Evolutionary conservation across 345 rosid species (phyloP).

Genomic region (Citrus reticulata): DNA sequence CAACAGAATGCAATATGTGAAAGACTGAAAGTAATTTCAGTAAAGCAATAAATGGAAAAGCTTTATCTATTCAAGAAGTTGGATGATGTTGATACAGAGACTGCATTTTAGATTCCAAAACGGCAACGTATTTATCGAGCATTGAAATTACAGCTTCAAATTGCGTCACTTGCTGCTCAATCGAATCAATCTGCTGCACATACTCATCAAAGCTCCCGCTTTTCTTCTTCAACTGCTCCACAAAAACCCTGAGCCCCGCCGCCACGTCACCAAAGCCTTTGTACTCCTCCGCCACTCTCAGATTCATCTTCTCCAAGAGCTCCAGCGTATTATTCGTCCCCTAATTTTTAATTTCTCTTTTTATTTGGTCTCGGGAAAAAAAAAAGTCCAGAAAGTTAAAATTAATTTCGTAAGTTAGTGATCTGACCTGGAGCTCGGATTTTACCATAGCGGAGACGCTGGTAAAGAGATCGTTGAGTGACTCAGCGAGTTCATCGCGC

Average conservation of each 20-base stretch:
- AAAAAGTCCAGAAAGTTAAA: neutral
- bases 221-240: conserved; percentile 71
- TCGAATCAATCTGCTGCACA: conserved; percentile 64
- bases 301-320: conserved; percentile 84
- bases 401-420: neutral
- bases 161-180: conserved; percentile 72
- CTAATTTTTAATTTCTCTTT: conserved; percentile 17
- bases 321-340: conserved; percentile 67
- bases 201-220: conserved; percentile 68
- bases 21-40: neutral
- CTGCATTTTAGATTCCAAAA: conserved; percentile 65
- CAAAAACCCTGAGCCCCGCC: conserved; percentile 63
- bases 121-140: conserved; percentile 70
- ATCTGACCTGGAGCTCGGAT: conserved; percentile 68
- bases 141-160: conserved; percentile 75
- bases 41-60: neutral
- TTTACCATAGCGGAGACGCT: conserved; percentile 72
- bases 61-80: neutral
- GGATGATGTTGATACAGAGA: conserved; percentile 29
- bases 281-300: conserved; percentile 68
- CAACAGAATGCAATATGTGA: too few relatives aligned
- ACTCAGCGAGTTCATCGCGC: conserved; percentile 58
- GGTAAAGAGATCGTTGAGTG: conserved; percentile 60
- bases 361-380: neutral
- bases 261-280: conserved; percentile 73